Evolutionary conservation across 2,329 filamentous ascomycete species (phyloP).

Genomic region (Penicillium hordei): DNA sequence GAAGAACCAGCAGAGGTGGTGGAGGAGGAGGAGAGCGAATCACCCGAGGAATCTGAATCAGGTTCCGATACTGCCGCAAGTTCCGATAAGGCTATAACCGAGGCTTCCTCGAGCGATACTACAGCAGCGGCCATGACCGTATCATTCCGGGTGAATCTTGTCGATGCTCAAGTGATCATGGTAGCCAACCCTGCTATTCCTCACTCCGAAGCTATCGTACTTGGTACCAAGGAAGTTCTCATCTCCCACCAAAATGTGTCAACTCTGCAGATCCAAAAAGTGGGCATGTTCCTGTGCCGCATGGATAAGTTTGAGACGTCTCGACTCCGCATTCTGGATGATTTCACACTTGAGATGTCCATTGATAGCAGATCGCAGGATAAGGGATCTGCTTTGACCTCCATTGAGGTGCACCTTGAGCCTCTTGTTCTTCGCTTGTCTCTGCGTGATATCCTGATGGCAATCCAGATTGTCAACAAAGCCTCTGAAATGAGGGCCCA

Average conservation of each 20-base stretch:
- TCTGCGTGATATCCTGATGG: constrained; percentile 88
- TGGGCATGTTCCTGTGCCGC: constrained; percentile 97
- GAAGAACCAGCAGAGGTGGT: constrained; percentile 47
- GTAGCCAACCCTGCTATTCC: constrained; percentile 90
- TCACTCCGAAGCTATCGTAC: constrained; percentile 91
- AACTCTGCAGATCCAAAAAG: constrained; percentile 87
- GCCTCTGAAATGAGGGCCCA: constrained; percentile 77
- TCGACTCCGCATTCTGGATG: constrained; percentile 86
- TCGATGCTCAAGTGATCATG: constrained; percentile 93
- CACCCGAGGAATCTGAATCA: constrained; percentile 38
- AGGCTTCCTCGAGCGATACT: constrained; percentile 32
- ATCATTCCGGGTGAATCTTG: constrained; percentile 87
- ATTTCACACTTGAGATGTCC: constrained; percentile 88
- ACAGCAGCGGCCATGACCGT: constrained; percentile 63
- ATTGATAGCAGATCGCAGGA: constrained; percentile 71
- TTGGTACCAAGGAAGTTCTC: constrained; percentile 89
- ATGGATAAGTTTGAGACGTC: constrained; percentile 98
- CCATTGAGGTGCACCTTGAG: constrained; percentile 83
- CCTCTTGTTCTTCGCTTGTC: constrained; percentile 88
- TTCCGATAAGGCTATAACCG: constrained; percentile 25
- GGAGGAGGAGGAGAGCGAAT: constrained; percentile 37
- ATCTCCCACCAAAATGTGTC: constrained; percentile 91
- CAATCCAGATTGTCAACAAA: constrained; percentile 86
- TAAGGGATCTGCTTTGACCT: constrained; percentile 63
- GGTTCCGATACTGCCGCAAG: constrained; percentile 33